Evolutionary conservation across 140 eudicot species (phyloP), one percentile per base, ranked within the genome.

Genomic region (Erigeron philadelphicus): DNA sequence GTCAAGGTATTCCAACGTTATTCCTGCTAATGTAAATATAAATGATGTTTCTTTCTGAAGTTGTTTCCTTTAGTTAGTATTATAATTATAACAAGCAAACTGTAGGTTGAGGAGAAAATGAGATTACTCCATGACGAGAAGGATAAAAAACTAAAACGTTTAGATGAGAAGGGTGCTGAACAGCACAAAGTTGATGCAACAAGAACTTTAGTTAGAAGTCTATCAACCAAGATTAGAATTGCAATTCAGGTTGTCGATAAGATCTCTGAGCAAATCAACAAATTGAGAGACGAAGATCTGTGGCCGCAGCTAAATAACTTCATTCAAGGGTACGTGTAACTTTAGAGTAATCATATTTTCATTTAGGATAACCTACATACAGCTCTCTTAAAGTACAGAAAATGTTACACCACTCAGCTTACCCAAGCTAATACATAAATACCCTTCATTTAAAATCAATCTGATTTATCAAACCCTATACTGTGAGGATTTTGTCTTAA

Each of bases 201-300:
- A 10, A 66, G 99, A 74, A 70, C 54, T 47, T 65, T 83, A 48
- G 95, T 94, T 58, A 81, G 91, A 80, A 77, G 82, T 70, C 87
- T 94, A 17, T 94, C 99, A 54, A 85, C 99, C 73, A 94, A 85
- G 76, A 87, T 87, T 61, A 94, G 88, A 74, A 87, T 94, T 18
- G 88, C 99, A 57, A 94, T 94, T 72, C 97, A 94, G 76, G 86
- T 90, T 18, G 97, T 89, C 15, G 97, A 94, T 78, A 94, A 80
- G 75, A 89, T 87, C 40, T 94, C 97, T 38, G 97, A 74, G 79
- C 89, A 94, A 77, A 94, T 94, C 66, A 85, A 82, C 47, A 77
- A 67, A 70, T 72, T 94, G 72, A 80, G 99, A 70, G 97, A 94
- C 54, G 90, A 85, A 45, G 99, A 94, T 72, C 82, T 94, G 82